Evolutionary conservation across 2,329 filamentous ascomycete genomes (phyloP).

Genomic region (Capronia americana): DNA sequence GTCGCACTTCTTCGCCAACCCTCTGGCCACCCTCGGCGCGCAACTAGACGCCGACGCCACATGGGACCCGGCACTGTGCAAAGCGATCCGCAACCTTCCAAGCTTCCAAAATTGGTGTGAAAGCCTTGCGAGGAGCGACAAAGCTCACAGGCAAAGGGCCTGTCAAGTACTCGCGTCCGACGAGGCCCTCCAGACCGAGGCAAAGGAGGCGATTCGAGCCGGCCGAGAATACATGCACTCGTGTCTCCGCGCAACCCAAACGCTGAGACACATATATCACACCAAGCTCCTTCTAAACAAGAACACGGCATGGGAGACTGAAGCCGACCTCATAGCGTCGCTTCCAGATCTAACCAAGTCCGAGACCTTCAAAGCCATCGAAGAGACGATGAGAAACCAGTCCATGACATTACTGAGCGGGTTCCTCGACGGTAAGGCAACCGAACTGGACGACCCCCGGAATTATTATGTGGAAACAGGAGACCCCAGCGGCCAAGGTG

Average conservation of each 20-base stretch:
- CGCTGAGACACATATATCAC: constrained; percentile 23
- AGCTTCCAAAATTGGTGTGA: constrained; percentile 57
- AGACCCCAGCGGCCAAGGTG: not conserved
- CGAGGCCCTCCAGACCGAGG: constrained; percentile 52
- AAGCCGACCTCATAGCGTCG: constrained; percentile 22
- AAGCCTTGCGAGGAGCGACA: constrained; percentile 49
- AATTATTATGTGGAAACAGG: not conserved
- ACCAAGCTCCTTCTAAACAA: constrained; percentile 6
- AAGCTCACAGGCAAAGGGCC: constrained; percentile 45
- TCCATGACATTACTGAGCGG: not conserved
- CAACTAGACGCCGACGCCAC: constrained; percentile 36
- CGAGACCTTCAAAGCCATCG: constrained; percentile 22
- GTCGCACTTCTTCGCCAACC: constrained; percentile 69
- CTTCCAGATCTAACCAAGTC: constrained; percentile 21
- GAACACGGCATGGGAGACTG: constrained; percentile 15
- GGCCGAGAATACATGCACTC: constrained; percentile 44
- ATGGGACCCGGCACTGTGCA: constrained; percentile 51
- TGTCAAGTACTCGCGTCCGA: constrained; percentile 59
- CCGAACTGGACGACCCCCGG: not conserved
- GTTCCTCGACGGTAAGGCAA: not conserved
- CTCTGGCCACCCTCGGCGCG: constrained; percentile 56
- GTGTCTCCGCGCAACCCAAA: constrained; percentile 17
- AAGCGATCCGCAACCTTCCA: constrained; percentile 62
- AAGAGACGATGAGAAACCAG: constrained; percentile 1
- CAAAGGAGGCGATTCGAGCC: constrained; percentile 46